Conservation (phyloP, 305 asterid species). For the Andrographis paniculata region DNA sequence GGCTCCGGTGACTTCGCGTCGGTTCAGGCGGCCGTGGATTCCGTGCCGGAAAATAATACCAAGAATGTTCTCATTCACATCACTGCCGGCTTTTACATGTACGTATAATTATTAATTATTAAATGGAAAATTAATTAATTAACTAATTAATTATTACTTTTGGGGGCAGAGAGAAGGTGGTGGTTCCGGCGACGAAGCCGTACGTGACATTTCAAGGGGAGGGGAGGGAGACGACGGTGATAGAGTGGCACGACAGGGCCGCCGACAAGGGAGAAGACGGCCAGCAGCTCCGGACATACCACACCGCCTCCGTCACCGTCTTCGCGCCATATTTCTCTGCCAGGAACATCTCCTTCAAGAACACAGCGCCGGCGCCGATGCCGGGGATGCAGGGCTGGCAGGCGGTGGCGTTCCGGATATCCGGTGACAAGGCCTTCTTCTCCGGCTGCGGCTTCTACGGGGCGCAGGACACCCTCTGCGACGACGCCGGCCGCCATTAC, state of each 20-base stretch:
- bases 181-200: constrained; percentile 67
- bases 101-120: too few species aligned
- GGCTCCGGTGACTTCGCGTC: constrained; percentile 53
- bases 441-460: constrained; percentile 85
- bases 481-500: constrained; percentile 83
- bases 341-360: constrained; percentile 81
- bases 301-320: constrained; percentile 73
- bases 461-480: constrained; percentile 87
- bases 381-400: constrained; percentile 94
- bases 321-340: constrained; percentile 66
- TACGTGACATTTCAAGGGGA: constrained; percentile 72
- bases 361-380: constrained; percentile 86
- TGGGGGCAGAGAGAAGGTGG: constrained; percentile 59
- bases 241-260: constrained; percentile 90
- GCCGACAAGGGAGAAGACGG: constrained; percentile 71
- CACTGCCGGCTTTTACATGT: constrained; percentile 65
- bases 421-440: constrained; percentile 89
- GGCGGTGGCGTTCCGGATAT: constrained; percentile 82
- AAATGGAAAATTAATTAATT: constrained; percentile 13
- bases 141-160: background rate
- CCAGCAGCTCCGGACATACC: constrained; percentile 78
- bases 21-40: constrained; percentile 70
- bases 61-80: constrained; percentile 60
- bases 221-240: constrained; percentile 65
- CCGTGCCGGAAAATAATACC: constrained; percentile 48